Evolutionary conservation across 352 stramenopile genomes (phyloP), one percentile per base, ranked within the genome.

Genomic region (Globisporangium lucens): DNA sequence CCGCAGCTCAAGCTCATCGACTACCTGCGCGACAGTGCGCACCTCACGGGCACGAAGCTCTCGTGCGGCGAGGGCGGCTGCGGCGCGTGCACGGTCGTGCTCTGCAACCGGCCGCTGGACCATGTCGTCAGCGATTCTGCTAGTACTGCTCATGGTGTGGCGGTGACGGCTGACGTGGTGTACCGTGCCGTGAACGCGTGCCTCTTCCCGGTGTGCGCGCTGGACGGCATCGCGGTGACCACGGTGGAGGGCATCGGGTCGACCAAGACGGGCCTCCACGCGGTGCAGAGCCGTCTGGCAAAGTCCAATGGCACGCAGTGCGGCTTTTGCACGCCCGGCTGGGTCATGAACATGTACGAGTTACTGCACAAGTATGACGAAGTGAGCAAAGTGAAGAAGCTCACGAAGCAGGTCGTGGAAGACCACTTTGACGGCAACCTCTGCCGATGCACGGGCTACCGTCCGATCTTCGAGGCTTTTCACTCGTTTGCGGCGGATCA

Each of bases 51-150:
- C 62, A 94, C 88, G 3, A 97, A 96, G 66, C 82, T 96, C n/a
- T 95, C 93, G 65, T 99, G 97, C 64, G 93, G 90, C 6, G 96
- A 99, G 70, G 97, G 97, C 46, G 97, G 97, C 36, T 99, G 97
- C 65, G 97, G 97, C 30, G 96, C 97, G 27, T 99, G 97, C 72
- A 99, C 93, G 12, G 95, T 99, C 60, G 96, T 98, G 76, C 75
- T 98, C 10, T 93, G 87, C 35, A 79, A 80, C 9, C 64, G 43
- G 15, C 56, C 64, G 4, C 30, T 69, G 29, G 64, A 69, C 38
- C 64, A 49, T 35, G 27, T 46, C 29, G 5, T 56, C 22, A 41
- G 15, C 8, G 24, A 1, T 20, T 22, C 17, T 46, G 55, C 27
- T 17, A 17, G 8, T 9, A 27, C 43, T 51, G 43, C 36, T 9